Evolutionary conservation across 1,139 yeast species (phyloP).

Genomic region (Lizanozyma gosingica): DNA sequence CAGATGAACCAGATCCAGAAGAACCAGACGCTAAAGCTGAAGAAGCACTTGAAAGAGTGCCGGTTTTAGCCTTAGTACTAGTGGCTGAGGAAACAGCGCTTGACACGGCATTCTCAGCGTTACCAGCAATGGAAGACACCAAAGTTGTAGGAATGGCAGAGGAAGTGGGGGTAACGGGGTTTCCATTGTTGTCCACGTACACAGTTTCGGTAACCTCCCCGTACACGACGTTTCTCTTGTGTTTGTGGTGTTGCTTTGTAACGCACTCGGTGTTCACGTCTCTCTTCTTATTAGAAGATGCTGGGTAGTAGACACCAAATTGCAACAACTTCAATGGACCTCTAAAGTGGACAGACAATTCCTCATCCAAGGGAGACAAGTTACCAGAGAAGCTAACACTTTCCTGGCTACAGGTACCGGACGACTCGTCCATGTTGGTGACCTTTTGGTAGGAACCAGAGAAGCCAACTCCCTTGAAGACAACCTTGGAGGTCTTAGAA

Average conservation of each 20-base stretch:
- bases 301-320: slow-evolving; percentile 66
- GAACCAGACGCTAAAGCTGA: slow-evolving; percentile 17
- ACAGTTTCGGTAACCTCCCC: slow-evolving; percentile 75
- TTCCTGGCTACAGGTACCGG: slow-evolving; percentile 53
- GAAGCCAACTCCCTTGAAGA: slow-evolving; percentile 67
- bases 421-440: slow-evolving; percentile 54
- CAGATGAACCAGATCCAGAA: slow-evolving; percentile 21
- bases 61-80: slow-evolving; percentile 14
- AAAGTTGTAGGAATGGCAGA: slow-evolving; percentile 9
- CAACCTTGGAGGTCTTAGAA: slow-evolving; percentile 54
- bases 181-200: slow-evolving; percentile 48
- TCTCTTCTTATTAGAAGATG: slow-evolving; percentile 25
- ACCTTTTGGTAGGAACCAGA: slow-evolving; percentile 73
- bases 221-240: slow-evolving; percentile 39
- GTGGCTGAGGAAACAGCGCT: slow-evolving; percentile 12
- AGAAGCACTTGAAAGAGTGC: slow-evolving; percentile 15
- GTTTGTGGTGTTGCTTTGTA: slow-evolving; percentile 19
- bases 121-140: slow-evolving; percentile 1
- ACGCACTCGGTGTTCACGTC: slow-evolving; percentile 21
- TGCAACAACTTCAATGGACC: slow-evolving; percentile 78
- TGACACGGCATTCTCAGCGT: neutral
- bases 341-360: slow-evolving; percentile 85
- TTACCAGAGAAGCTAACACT: slow-evolving; percentile 57
- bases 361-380: slow-evolving; percentile 80
- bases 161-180: slow-evolving; percentile 26